Evolutionary conservation across 2,329 filamentous ascomycete genomes (phyloP), one percentile per base, ranked within the genome.

Genomic region (Pseudonectria foliicola): DNA sequence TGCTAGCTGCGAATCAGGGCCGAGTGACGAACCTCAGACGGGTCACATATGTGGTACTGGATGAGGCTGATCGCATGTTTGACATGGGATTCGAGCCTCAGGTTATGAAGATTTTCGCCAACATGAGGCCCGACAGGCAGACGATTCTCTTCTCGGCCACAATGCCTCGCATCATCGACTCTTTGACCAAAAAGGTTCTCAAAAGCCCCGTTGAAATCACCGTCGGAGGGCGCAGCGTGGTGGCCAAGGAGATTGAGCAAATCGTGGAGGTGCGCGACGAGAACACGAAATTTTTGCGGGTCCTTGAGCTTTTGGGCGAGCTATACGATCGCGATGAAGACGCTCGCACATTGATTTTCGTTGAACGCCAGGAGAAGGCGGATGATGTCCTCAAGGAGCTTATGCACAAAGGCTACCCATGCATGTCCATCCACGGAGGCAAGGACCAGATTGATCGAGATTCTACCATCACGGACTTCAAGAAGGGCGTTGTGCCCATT

Each of bases 41-140:
- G 44, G 86, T 95, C 10, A 92, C 87, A 0, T 98, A 96, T 57
- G 80, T 95, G 15, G 92, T 98, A 10, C 75, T 98, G 26, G 92
- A 98, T 56, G 92, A 98, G 64, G 92, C 92, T 31, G 92, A 98
- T 62, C 83, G 92, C 43, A 96, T 98, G 92, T 95, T 96, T 57
- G 92, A 98, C 59, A 96, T 98, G 92, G 92, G 92, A 11, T 98
- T 98, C 55, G 90, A 95, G 62, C 90, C 92, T 3, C 92, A 98
- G 60, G 89, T 98, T 35, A 92, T 92, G 78, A 95, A 94, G 61
- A 92, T 98, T 39, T 80, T 96, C 56, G 79, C 80, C 46, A 95
- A 92, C 53, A 84, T 95, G 57, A 82, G 92, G 31, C 89, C 92
- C 1, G 85, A 95, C 57, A 81, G 85, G 33, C 92, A 98, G 57